phyloP scores from a whole-genome alignment of 192 early-diverging fungal species.

The Gaertneriomyces sp. region DNA sequence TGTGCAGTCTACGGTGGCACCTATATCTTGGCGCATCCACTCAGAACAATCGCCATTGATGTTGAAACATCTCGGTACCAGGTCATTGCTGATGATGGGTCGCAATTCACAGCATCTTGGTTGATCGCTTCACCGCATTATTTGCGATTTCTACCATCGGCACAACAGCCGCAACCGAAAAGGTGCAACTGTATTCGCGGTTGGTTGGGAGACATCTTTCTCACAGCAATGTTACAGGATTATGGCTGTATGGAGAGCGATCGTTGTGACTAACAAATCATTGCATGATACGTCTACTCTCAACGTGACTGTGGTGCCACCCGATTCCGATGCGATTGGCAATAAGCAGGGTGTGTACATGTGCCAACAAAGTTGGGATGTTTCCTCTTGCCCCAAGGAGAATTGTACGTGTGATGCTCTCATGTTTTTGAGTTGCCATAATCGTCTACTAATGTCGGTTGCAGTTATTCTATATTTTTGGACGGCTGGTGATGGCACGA shows the following conservation, averaged over 20 bases:
- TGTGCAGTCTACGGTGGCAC: conserved; percentile 89
- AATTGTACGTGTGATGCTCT: conserved; percentile 10
- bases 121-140: conserved; percentile 20
- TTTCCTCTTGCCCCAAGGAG: conserved; percentile 16
- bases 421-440: not conserved
- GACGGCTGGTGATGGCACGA: not conserved
- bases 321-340: not conserved
- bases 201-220: not conserved
- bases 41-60: conserved; percentile 33
- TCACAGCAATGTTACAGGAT: conserved; percentile 3
- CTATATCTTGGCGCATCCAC: conserved; percentile 69
- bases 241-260: conserved; percentile 1
- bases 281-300: conserved; percentile 11
- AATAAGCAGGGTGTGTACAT: conserved; percentile 16
- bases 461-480: conserved; percentile 10
- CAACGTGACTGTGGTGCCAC: conserved; percentile 19
- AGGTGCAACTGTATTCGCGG: conserved; percentile 4
- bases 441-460: not conserved
- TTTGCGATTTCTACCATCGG: not conserved
- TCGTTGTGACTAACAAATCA: conserved; percentile 1
- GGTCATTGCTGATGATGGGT: conserved; percentile 11
- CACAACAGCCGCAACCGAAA: not conserved
- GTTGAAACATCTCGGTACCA: not conserved
- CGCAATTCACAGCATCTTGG: conserved; percentile 7
- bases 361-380: conserved; percentile 17